These are phyloP conservation scores for Straminergon stramineum DNA, from an alignment of 225 moss, liverwort and hornwort genomes.

Conservation along the genomic window DNA sequence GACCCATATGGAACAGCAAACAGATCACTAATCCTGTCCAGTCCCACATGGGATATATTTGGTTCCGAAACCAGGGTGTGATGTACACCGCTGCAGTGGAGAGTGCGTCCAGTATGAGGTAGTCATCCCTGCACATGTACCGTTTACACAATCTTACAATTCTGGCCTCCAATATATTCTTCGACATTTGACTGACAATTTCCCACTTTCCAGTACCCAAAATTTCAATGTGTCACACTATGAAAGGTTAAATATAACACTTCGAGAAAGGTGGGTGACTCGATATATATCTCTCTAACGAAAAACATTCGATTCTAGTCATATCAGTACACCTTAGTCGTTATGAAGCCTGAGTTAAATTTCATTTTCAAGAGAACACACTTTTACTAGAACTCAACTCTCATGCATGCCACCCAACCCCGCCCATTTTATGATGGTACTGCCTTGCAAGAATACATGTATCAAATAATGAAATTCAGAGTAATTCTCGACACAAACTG, in stretches of 20 bases:
- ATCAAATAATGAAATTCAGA: neutral
- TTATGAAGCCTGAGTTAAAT: neutral
- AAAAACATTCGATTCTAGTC: neutral
- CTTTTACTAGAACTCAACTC: neutral
- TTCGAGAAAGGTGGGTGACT: neutral
- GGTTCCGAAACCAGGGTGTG: constrained; percentile 9
- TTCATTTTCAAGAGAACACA: neutral
- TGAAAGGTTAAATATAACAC: neutral
- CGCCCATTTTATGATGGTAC: neutral
- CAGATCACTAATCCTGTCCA: constrained; percentile 20
- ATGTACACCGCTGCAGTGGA: neutral
- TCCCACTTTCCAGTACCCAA: neutral
- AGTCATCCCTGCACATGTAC: constrained; percentile 57
- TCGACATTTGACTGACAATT: neutral
- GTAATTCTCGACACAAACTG: neutral
- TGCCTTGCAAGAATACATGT: neutral
- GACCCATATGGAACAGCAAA: constrained; percentile 61
- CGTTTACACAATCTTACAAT: neutral
- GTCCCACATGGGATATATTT: constrained; percentile 39
- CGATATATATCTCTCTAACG: neutral
- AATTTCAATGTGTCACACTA: neutral
- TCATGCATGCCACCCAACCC: neutral
- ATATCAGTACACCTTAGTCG: neutral
- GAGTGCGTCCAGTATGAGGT: constrained; percentile 43
- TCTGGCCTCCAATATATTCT: neutral